phyloP scores from a whole-genome alignment of 257 asterid genomes.

The Penstemon eatonii region DNA sequence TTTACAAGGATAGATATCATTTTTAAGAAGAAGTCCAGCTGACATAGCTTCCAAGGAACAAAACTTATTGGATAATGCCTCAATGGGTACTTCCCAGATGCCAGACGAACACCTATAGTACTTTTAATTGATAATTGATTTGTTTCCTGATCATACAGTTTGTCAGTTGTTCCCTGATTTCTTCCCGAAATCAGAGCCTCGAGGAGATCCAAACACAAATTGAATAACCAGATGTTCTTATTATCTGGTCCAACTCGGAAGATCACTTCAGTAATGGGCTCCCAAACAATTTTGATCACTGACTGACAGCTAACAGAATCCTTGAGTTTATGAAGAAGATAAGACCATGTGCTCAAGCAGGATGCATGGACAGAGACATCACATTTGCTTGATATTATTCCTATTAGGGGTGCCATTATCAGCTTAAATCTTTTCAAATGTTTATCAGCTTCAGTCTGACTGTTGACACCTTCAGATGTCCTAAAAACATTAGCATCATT shows the following conservation, averaged over 20 bases:
- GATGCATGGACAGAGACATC: slow-evolving; percentile 64
- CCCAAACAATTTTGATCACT: slow-evolving; percentile 56
- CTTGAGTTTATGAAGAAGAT: slow-evolving; percentile 70
- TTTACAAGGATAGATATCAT: slow-evolving; percentile 50
- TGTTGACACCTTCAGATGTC: slow-evolving; percentile 32
- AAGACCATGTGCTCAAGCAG: slow-evolving; percentile 85
- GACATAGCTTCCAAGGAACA: slow-evolving; percentile 60
- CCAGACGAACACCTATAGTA: slow-evolving; percentile 30
- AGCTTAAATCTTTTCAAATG: slow-evolving; percentile 58
- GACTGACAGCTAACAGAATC: slow-evolving; percentile 45
- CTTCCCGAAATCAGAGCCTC: slow-evolving; percentile 51
- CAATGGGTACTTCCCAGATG: slow-evolving; percentile 46
- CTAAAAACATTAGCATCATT: slow-evolving; percentile 26
- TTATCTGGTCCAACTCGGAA: slow-evolving; percentile 57
- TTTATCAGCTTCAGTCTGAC: slow-evolving; percentile 36
- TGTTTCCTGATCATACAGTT: slow-evolving; percentile 35
- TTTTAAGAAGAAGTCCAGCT: slow-evolving; percentile 59
- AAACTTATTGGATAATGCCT: slow-evolving; percentile 53
- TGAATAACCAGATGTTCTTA: slow-evolving; percentile 55
- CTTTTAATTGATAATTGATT: slow-evolving; percentile 26
- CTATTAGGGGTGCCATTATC: slow-evolving; percentile 67
- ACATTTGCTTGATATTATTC: slow-evolving; percentile 69
- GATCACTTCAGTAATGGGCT: slow-evolving; percentile 61
- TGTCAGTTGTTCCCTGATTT: slow-evolving; percentile 31
- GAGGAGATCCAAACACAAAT: slow-evolving; percentile 63